Evolutionary conservation across 805 yeast species (phyloP), one percentile per base, ranked within the genome.

Genomic region (Myxozyma sirexii): DNA sequence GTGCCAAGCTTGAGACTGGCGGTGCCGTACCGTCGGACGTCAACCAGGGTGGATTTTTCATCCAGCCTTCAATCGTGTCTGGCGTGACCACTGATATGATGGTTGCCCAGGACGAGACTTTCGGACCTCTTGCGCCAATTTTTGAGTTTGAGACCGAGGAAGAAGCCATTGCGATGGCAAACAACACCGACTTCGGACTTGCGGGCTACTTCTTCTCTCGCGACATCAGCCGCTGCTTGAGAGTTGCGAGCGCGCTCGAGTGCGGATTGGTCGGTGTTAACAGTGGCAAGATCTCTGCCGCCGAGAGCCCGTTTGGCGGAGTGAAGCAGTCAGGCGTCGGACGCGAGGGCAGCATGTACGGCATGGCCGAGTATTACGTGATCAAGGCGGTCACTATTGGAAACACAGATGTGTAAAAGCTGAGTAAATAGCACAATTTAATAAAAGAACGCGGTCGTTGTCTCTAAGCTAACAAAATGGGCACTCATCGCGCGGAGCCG

Each of bases 221-320:
- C 56, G 80, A 86, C 72, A 72, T 84, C 57, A 71, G 76, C 49
- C 79, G 84, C 49, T 76, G 85, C 10, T 79, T 84, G 73, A 77
- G 80, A 55, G 83, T 86, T 12, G 84, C 88, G 29, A 90, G 86
- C 72, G 83, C 78, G n/a, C 77, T 89, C 54, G 84, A 89, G 66
- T 83, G 81, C 31, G 96, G 96, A 48, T 88, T 89, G 92, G 80
- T 89, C 54, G 94, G 94, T 45, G 85, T 83, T 59, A 89, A 89
- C 74, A 83, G 90, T 12, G 94, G 94, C 31, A 76, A 81, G 10
- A 82, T 89, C 56, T 82, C 89, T 15, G 93, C 76, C 62, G 70
- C 74, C 3, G 75, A 77, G 17, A 65, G 74, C 47, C 80, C 80
- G 19, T 80, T 80, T 62, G 84, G 90, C 33, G 90, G 90, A 57